phyloP scores from a whole-genome alignment of 169 alveolate genomes.

The Neospora caninum region DNA sequence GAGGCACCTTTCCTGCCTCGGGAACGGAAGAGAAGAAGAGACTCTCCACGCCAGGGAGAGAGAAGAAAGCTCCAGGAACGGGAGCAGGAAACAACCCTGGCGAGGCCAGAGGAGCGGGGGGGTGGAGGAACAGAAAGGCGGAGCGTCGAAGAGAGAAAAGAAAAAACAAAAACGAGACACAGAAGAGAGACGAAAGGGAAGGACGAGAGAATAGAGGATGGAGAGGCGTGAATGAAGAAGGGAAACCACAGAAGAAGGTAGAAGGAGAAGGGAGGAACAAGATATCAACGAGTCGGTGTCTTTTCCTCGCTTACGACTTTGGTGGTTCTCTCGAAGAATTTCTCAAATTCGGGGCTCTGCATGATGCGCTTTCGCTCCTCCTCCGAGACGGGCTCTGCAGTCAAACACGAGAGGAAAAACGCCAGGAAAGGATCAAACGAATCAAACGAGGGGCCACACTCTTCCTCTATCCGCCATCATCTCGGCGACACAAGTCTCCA shows the following conservation, averaged over 20 bases:
- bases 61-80: too few relatives aligned
- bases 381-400: conserved; percentile 19
- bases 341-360: conserved; percentile 42
- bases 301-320: conserved; percentile 31
- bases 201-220: not conserved
- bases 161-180: not conserved
- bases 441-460: not conserved
- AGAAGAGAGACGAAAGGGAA: not conserved
- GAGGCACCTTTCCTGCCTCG: too few relatives aligned
- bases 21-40: too few relatives aligned
- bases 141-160: too few relatives aligned
- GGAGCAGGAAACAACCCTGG: too few relatives aligned
- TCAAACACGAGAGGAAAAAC: not conserved
- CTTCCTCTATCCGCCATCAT: not conserved
- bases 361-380: conserved; percentile 46
- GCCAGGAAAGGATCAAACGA: not conserved
- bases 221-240: not conserved
- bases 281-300: not conserved
- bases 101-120: too few relatives aligned
- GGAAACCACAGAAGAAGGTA: not conserved
- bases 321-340: conserved; percentile 49
- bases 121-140: too few relatives aligned
- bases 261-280: not conserved
- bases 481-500: too few relatives aligned
- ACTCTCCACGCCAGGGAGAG: too few relatives aligned